Percentiles rank a stretch among this genome's conserved stretches.
phyloP scores from a whole-genome alignment of 2,329 filamentous ascomycete species.

The Phoma sp. region DNA sequence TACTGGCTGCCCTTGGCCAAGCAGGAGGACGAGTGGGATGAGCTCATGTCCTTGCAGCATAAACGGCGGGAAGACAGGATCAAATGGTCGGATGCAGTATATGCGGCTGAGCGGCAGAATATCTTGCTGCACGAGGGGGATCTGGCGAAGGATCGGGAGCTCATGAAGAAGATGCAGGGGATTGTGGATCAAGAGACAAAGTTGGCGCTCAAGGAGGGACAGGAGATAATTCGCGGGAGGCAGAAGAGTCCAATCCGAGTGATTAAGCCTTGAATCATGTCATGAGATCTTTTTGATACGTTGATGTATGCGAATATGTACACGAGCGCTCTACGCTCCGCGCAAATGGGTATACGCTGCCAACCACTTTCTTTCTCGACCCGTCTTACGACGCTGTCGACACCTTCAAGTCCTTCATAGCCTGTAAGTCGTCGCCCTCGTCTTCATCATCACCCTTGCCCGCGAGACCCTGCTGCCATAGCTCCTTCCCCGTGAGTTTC shows the following conservation, averaged over 20 bases:
- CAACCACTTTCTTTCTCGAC: not conserved
- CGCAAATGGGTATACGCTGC: conserved; percentile 36
- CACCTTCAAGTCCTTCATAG: conserved; percentile 47
- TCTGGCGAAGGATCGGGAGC: conserved; percentile 36
- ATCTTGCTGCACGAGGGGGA: conserved; percentile 24
- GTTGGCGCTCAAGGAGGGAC: conserved; percentile 51
- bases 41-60: conserved; percentile 35
- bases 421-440: conserved; percentile 63
- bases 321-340: not conserved
- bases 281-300: no score
- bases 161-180: conserved; percentile 53
- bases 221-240: conserved; percentile 38
- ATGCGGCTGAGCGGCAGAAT: conserved; percentile 27
- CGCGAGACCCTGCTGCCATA: conserved; percentile 59
- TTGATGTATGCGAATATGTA: not conserved
- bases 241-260: conserved; percentile 33
- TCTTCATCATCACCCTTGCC: conserved; percentile 72
- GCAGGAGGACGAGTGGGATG: conserved; percentile 61
- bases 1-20: conserved; percentile 50
- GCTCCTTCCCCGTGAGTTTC: conserved; percentile 71
- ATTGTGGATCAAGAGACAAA: conserved; percentile 59
- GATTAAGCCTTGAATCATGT: conserved; percentile 22
- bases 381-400: conserved; percentile 53
- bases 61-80: conserved; percentile 21
- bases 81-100: conserved; percentile 44